A percentile compares a stretch with the other conserved stretches of the same genome.
Evolutionary conservation across 225 moss, liverwort and hornwort genomes (phyloP).

Genomic region (Neckera pumila): DNA sequence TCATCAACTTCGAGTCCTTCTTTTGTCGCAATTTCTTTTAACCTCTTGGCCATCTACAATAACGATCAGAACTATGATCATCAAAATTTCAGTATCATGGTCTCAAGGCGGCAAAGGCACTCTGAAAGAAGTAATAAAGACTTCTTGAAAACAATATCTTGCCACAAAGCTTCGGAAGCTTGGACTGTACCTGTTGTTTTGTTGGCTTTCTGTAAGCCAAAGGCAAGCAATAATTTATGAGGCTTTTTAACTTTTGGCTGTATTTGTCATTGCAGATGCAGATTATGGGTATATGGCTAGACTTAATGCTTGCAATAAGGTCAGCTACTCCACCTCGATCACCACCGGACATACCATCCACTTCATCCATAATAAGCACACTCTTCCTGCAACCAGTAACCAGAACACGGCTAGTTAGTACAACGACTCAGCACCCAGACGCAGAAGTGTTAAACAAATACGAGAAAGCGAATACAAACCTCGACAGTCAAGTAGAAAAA

Average conservation of each 20-base stretch:
- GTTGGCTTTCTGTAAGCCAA: constrained; percentile 85
- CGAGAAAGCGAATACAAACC: neutral
- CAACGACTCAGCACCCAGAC: neutral
- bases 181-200: constrained; percentile 69
- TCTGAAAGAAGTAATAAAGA: neutral
- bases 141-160: neutral
- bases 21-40: constrained; percentile 72
- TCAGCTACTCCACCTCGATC: constrained; percentile 97
- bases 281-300: constrained; percentile 82
- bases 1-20: constrained; percentile 79
- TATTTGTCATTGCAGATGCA: constrained; percentile 98
- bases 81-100: neutral
- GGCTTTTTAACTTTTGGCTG: constrained; percentile 82
- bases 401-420: neutral
- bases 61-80: neutral
- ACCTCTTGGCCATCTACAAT: constrained; percentile 86
- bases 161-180: neutral
- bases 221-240: constrained; percentile 79
- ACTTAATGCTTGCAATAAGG: constrained; percentile 86
- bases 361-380: constrained; percentile 97
- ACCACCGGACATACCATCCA: constrained; percentile 99
- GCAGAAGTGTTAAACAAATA: neutral
- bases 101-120: neutral
- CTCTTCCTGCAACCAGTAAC: constrained; percentile 47
- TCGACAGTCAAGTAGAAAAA: neutral